Evolutionary conservation across 1,139 yeast species (phyloP).

Genomic region (Diutina rugosa): DNA sequence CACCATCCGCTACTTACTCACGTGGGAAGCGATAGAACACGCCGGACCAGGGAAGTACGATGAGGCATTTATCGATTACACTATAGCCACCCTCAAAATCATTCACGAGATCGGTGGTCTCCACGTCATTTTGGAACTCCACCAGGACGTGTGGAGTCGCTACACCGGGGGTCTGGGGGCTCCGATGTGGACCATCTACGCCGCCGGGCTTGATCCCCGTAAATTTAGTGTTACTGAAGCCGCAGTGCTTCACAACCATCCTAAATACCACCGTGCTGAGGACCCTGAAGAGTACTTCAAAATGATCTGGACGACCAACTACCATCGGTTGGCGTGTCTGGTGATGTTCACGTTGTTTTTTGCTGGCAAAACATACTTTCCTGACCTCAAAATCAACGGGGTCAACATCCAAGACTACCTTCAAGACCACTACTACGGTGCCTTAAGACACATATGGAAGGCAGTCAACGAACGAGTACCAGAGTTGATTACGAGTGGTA

Average conservation of each 20-base stretch:
- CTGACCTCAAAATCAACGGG: slow-evolving; percentile 56
- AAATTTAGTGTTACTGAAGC: slow-evolving; percentile 60
- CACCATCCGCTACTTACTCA: slow-evolving; percentile 58
- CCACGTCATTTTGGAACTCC: slow-evolving; percentile 77
- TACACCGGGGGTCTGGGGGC: slow-evolving; percentile 94
- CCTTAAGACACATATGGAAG: slow-evolving; percentile 43
- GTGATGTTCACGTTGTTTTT: slow-evolving; percentile 83
- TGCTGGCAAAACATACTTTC: slow-evolving; percentile 63
- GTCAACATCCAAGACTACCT: slow-evolving; percentile 68
- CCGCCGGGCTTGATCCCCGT: slow-evolving; percentile 80
- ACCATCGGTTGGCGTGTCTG: slow-evolving; percentile 59
- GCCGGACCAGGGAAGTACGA: slow-evolving; percentile 80
- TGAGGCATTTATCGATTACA: slow-evolving; percentile 59
- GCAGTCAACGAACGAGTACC: slow-evolving; percentile 36
- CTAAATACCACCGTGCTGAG: slow-evolving; percentile 14
- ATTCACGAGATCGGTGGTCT: slow-evolving; percentile 58
- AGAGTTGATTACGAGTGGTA: slow-evolving; percentile 37
- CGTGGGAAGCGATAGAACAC: slow-evolving; percentile 94
- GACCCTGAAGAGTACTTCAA: slow-evolving; percentile 40
- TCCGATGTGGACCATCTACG: slow-evolving; percentile 89
- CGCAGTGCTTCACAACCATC: slow-evolving; percentile 56
- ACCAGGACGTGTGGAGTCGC: slow-evolving; percentile 92
- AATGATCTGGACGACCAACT: slow-evolving; percentile 93
- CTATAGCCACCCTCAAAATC: slow-evolving; percentile 46
- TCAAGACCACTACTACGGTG: slow-evolving; percentile 47